Base-by-base conservation (phyloP, 78 protist species). In the Pelomyxa schiedti region DNA sequence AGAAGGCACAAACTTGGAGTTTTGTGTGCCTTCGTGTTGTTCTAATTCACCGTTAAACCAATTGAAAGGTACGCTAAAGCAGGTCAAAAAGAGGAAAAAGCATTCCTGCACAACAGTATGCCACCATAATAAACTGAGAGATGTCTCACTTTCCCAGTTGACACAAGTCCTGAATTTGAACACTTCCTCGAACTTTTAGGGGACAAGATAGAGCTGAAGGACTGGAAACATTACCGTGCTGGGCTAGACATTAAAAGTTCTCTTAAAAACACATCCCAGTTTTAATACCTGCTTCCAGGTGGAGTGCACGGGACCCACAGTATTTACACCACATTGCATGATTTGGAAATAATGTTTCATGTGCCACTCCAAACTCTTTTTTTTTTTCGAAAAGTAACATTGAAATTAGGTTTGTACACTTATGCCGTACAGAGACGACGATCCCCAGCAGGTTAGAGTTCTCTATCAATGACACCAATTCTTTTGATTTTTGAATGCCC, bases 381-480 rank as follows among this genome's bases (percentile, higher is more conserved):
- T n/a, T n/a, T n/a, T n/a, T n/a, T n/a, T n/a, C n/a, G n/a, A n/a
- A n/a, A n/a, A n/a, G n/a, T n/a, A n/a, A n/a, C n/a, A n/a, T n/a
- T n/a, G n/a, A n/a, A n/a, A n/a, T n/a, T n/a, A n/a, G n/a, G n/a
- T n/a, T n/a, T n/a, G n/a, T 4, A 79, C 91, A 24, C 41, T 75
- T 29, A 58, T 90, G 24, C 94, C 91, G 29, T 74, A 37, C 53
- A 39, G 64, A 32, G 37, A 78, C 6, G 39, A 53, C 35, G 90
- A 90, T 69, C 3, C 16, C 42, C 94, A 90, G 73, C 88, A 84
- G 69, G n/a, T n/a, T n/a, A n/a, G n/a, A n/a, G n/a, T n/a, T n/a
- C n/a, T n/a, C n/a, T n/a, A n/a, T n/a, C n/a, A n/a, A n/a, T n/a
- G n/a, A n/a, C n/a, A n/a, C n/a, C n/a, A n/a, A n/a, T n/a, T n/a